Percentiles rank a stretch among this genome's conserved stretches.
Conservation (phyloP, 768 basidiomycete species). For the Mycena polygramma region DNA sequence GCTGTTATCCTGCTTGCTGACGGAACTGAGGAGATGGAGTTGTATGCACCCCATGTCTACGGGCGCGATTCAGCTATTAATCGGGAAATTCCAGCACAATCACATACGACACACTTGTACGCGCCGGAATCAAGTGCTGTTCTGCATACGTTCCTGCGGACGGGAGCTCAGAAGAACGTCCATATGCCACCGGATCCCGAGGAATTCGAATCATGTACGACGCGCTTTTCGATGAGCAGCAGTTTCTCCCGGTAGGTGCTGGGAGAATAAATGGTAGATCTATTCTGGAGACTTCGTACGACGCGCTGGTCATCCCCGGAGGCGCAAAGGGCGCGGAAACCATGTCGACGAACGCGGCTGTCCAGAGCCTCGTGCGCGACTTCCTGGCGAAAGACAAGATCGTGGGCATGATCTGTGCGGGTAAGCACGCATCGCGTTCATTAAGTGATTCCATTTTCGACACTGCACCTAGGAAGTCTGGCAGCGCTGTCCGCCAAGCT, state of each 20-base stretch:
- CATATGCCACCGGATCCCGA: slow-evolving; percentile 74
- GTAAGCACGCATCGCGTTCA: slow-evolving; percentile 49
- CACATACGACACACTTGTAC: slow-evolving; percentile 85
- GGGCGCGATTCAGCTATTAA: not conserved
- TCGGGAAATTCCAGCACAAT: slow-evolving; percentile 68
- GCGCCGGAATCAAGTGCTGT: slow-evolving; percentile 74
- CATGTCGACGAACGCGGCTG: slow-evolving; percentile 67
- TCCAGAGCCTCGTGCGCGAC: slow-evolving; percentile 72
- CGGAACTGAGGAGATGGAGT: slow-evolving; percentile 93
- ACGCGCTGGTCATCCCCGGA: slow-evolving; percentile 81
- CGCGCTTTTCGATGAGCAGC: slow-evolving; percentile 58
- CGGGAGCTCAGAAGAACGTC: slow-evolving; percentile 44
- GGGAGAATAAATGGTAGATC: no score
- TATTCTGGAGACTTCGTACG: slow-evolving; percentile 52
- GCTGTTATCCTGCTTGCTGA: slow-evolving; percentile 83
- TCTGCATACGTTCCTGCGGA: slow-evolving; percentile 69
- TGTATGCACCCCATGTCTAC: slow-evolving; percentile 61
- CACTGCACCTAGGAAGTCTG: slow-evolving; percentile 67
- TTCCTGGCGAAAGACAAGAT: slow-evolving; percentile 68
- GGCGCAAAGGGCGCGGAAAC: slow-evolving; percentile 85
- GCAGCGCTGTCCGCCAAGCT: slow-evolving; percentile 74
- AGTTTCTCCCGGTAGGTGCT: slow-evolving; percentile 61
- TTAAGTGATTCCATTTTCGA: not conserved
- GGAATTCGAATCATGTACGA: slow-evolving; percentile 83
- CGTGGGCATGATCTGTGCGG: slow-evolving; percentile 91